These are phyloP conservation scores for Saccharum hybrid DNA, from an alignment of 202 grass and related monocot species.

Conservation along the genomic window DNA sequence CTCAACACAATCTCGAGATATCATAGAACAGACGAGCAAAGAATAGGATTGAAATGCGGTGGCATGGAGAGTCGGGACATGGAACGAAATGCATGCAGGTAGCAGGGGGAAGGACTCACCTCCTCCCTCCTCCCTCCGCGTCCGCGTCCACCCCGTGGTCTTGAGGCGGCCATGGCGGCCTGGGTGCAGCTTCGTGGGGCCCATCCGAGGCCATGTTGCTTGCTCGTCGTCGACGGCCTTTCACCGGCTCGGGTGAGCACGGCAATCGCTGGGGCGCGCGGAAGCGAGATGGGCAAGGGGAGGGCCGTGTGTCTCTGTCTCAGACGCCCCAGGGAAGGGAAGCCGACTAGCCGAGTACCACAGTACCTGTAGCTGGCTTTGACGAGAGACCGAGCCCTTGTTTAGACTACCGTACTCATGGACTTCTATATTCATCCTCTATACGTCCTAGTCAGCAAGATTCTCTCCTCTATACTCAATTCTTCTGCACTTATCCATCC, in stretches of 20 bases:
- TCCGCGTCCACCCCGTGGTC: conserved; percentile 6
- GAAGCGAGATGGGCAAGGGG: neutral
- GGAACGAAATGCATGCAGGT: neutral
- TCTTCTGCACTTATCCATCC: too few relatives aligned
- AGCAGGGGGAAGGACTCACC: conserved; percentile 13
- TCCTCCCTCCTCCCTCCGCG: neutral
- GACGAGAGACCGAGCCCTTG: neutral
- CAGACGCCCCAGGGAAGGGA: conserved; percentile 8
- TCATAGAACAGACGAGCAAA: conserved; percentile 20
- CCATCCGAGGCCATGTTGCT: conserved; percentile 34
- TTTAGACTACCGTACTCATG: too few relatives aligned
- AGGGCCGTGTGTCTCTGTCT: conserved; percentile 21
- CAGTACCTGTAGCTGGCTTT: too few relatives aligned
- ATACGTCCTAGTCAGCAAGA: too few relatives aligned
- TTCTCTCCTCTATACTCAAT: too few relatives aligned
- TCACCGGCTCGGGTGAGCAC: neutral
- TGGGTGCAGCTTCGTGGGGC: conserved; percentile 9
- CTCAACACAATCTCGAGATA: neutral
- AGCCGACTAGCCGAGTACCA: neutral
- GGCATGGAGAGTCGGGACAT: neutral
- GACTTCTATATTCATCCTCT: too few relatives aligned
- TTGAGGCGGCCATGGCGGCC: conserved; percentile 47
- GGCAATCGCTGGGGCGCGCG: neutral
- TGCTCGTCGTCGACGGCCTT: conserved; percentile 19
- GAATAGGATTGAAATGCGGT: conserved; percentile 18